These are phyloP conservation scores for Skeletonema menzelii DNA, from an alignment of 108 stramenopile species.

Conservation along the genomic window DNA sequence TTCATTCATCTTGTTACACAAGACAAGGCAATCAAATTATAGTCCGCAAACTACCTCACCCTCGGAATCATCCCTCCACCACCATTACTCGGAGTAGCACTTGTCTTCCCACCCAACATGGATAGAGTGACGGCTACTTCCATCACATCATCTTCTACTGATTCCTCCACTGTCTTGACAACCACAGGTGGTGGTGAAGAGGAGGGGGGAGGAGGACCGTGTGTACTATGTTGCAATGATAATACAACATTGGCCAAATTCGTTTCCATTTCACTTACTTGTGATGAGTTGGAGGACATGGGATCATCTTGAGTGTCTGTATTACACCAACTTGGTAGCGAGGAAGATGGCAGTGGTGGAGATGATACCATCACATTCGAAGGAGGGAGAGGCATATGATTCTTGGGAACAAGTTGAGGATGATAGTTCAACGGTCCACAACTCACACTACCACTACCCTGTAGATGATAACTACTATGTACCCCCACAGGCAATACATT, in stretches of 20 bases:
- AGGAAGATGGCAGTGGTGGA: not conserved
- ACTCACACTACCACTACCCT: not conserved
- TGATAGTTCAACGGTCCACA: slow-evolving; percentile 23
- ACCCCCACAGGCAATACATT: slow-evolving; percentile 13
- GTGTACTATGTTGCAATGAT: slow-evolving; percentile 10
- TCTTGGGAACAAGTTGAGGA: slow-evolving; percentile 23
- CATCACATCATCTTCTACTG: slow-evolving; percentile 32
- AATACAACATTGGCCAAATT: not conserved
- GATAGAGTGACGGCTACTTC: slow-evolving; percentile 44
- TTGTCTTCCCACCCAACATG: slow-evolving; percentile 10
- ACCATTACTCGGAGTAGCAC: not conserved
- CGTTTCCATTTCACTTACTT: not conserved
- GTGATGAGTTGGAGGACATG: not conserved
- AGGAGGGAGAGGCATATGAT: slow-evolving; percentile 15
- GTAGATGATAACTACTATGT: not conserved
- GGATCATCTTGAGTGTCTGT: not conserved
- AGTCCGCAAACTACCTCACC: slow-evolving; percentile 4
- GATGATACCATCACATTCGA: not conserved
- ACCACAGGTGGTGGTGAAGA: not conserved
- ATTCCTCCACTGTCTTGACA: not conserved
- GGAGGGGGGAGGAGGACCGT: too few relatives aligned
- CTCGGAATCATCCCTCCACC: slow-evolving; percentile 1
- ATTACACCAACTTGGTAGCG: not conserved
- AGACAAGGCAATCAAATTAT: too few relatives aligned
- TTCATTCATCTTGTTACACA: too few relatives aligned